These are phyloP conservation scores for Houttuynia cordata DNA, from an alignment of 164 flowering plant species.

Conservation along the genomic window DNA sequence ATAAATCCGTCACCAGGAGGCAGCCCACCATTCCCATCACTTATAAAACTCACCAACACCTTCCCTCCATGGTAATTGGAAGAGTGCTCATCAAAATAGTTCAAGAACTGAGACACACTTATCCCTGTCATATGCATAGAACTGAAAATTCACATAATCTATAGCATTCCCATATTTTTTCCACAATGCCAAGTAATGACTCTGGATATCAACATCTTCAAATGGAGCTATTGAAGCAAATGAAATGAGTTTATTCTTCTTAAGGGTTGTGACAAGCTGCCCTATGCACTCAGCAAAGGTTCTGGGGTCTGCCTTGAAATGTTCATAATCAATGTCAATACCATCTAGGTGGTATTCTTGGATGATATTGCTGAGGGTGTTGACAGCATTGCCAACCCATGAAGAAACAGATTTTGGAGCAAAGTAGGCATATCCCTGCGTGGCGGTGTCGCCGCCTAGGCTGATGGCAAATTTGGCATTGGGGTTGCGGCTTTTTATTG, in stretches of 20 bases:
- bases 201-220: constrained; percentile 27
- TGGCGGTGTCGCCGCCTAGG: constrained; percentile 42
- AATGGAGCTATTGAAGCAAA: constrained; percentile 51
- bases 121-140: constrained; percentile 42
- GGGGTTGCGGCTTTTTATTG: constrained; percentile 22
- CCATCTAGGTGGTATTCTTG: constrained; percentile 33
- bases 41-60: constrained; percentile 31
- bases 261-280: constrained; percentile 22
- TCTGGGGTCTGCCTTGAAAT: constrained; percentile 22
- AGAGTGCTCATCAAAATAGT: constrained; percentile 21
- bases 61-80: constrained; percentile 32
- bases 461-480: constrained; percentile 47
- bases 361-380: constrained; percentile 40
- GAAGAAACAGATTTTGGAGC: constrained; percentile 28
- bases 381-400: constrained; percentile 52
- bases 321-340: constrained; percentile 43
- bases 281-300: constrained; percentile 44
- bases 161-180: constrained; percentile 23
- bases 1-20: constrained; percentile 35
- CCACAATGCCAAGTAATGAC: constrained; percentile 39
- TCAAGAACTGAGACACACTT: constrained; percentile 27
- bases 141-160: constrained; percentile 53
- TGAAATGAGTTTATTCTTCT: constrained; percentile 21
- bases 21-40: constrained; percentile 35
- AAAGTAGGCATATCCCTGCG: constrained; percentile 18